Evolutionary conservation across 1,284 basidiomycete genomes (phyloP).

Genomic region (Leccinum colubrinum): DNA sequence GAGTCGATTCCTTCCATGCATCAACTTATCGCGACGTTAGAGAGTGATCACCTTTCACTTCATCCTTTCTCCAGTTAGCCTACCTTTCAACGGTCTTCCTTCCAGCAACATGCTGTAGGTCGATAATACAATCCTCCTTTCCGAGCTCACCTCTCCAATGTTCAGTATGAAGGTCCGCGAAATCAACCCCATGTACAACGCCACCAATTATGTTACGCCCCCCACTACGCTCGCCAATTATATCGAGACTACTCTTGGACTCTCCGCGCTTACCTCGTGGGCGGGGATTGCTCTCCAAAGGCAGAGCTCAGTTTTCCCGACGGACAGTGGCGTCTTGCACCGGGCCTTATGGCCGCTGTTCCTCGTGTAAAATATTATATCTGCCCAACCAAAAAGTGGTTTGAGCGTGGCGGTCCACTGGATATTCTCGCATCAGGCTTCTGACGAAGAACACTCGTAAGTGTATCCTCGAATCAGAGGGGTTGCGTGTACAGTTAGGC

Average conservation of each 20-base stretch:
- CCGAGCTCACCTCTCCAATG: slow-evolving; percentile 7
- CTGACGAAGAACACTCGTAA: neutral
- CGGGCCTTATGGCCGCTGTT: slow-evolving; percentile 22
- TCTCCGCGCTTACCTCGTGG: slow-evolving; percentile 20
- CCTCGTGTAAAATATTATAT: slow-evolving; percentile 3
- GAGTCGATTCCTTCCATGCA: neutral
- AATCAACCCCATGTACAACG: slow-evolving; percentile 4
- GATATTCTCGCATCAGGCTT: neutral
- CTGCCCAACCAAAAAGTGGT: neutral
- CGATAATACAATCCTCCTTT: neutral
- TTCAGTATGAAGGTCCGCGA: slow-evolving; percentile 29
- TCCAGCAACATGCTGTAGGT: slow-evolving; percentile 38
- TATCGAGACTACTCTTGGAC: slow-evolving; percentile 6
- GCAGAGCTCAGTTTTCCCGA: slow-evolving; percentile 10
- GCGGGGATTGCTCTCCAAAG: slow-evolving; percentile 12
- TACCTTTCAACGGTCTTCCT: slow-evolving; percentile 29
- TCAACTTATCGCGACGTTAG: neutral
- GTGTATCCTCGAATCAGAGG: neutral
- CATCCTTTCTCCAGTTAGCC: neutral
- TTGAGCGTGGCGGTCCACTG: neutral
- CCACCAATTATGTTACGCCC: neutral
- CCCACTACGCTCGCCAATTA: slow-evolving; percentile 11
- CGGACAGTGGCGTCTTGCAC: neutral
- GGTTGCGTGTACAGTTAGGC: neutral
- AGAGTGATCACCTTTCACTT: neutral